Percentiles rank a stretch among this genome's conserved stretches.
Evolutionary conservation across 805 yeast species (phyloP).

Genomic region (Pichia cabralensis): DNA sequence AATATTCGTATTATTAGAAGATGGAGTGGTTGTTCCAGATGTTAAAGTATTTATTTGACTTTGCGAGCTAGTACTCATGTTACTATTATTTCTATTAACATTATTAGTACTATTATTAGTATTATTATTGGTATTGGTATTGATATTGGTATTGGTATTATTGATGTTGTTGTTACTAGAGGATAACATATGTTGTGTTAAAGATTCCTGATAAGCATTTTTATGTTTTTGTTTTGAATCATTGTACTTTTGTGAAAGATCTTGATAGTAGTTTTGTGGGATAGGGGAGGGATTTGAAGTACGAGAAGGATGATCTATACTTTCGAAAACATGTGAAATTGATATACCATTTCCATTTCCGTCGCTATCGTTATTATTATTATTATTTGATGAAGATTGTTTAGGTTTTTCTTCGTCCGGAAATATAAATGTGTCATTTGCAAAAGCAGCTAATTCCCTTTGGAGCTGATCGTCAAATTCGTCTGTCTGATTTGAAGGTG

Average conservation of each 20-base stretch:
- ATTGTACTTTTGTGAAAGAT: slow-evolving; percentile 10
- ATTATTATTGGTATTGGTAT: not conserved
- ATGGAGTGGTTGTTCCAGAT: not conserved
- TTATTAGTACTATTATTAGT: not conserved
- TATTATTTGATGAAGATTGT: slow-evolving; percentile 4
- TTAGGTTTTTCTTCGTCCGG: slow-evolving; percentile 74
- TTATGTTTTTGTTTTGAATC: slow-evolving; percentile 10
- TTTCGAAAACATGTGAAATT: slow-evolving; percentile 10
- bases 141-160: slow-evolving; percentile 5
- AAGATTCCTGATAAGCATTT: slow-evolving; percentile 11
- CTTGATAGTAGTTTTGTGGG: slow-evolving; percentile 9
- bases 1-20: too few species aligned
- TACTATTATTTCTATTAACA: not conserved
- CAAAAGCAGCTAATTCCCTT: slow-evolving; percentile 71
- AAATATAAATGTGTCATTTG: slow-evolving; percentile 69
- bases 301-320: too few species aligned
- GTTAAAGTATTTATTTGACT: too few species aligned
- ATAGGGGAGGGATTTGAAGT: slow-evolving; percentile 4
- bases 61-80: not conserved
- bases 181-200: slow-evolving; percentile 8
- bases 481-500: slow-evolving; percentile 15
- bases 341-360: slow-evolving; percentile 2
- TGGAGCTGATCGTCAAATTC: slow-evolving; percentile 43
- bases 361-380: not conserved
- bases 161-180: slow-evolving; percentile 19